A percentile compares a stretch with the other conserved stretches of the same genome.
phyloP scores from a whole-genome alignment of 768 basidiomycete species.

The Xanthoconium purpureum region DNA sequence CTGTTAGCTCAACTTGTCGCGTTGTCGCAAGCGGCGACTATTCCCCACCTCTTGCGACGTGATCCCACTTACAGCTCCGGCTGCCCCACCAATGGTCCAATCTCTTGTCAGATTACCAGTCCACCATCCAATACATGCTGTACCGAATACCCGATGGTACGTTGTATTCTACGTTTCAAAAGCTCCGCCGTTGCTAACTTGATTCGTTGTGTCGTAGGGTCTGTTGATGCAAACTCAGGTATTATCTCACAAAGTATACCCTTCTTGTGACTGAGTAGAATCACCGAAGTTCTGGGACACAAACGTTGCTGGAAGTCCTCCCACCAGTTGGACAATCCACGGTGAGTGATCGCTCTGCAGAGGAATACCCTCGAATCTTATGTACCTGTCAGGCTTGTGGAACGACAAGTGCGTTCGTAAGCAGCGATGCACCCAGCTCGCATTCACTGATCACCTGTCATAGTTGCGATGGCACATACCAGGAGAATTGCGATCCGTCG shows the following conservation, averaged over 20 bases:
- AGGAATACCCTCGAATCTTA: neutral
- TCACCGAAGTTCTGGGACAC: conserved; percentile 67
- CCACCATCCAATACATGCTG: conserved; percentile 51
- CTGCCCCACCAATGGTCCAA: conserved; percentile 46
- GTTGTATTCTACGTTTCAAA: conserved; percentile 18
- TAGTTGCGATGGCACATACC: conserved; percentile 53
- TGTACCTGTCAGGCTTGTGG: conserved; percentile 53
- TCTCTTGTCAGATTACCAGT: conserved; percentile 54
- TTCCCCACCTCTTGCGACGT: conserved; percentile 30
- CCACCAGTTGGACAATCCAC: conserved; percentile 71
- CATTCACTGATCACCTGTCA: neutral
- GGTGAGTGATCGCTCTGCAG: conserved; percentile 37
- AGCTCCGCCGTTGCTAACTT: neutral
- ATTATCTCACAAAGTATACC: neutral
- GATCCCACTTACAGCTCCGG: conserved; percentile 35
- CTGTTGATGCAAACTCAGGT: conserved; percentile 57
- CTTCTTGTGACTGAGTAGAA: neutral
- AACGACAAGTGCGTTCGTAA: conserved; percentile 49
- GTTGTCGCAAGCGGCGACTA: conserved; percentile 10
- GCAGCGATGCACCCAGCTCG: neutral
- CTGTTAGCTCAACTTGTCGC: conserved; percentile 20
- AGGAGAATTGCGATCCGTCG: conserved; percentile 38
- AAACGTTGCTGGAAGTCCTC: conserved; percentile 57
- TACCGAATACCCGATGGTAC: conserved; percentile 64
- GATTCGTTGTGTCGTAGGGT: conserved; percentile 40